Evolutionary conservation across 768 basidiomycete species (phyloP).

Genomic region (Boletus edulis): DNA sequence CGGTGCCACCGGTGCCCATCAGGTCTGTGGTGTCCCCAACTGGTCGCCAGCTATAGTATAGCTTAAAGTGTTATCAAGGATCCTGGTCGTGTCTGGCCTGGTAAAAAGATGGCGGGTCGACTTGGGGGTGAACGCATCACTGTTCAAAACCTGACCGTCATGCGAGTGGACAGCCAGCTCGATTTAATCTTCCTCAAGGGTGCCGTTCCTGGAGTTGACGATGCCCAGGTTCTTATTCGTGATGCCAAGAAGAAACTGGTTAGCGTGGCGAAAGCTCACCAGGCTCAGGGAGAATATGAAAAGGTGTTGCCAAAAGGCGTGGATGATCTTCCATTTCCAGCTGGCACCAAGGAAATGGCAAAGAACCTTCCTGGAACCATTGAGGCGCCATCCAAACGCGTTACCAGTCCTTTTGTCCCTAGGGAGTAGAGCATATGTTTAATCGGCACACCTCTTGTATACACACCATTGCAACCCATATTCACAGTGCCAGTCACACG

Average conservation of each 20-base stretch:
- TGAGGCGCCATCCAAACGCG: conserved; percentile 68
- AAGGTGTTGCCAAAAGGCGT: conserved; percentile 82
- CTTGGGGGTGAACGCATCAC: conserved; percentile 85
- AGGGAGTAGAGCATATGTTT: conserved; percentile 46
- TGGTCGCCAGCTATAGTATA: background rate
- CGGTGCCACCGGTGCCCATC: conserved; percentile 93
- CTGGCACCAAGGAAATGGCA: conserved; percentile 78
- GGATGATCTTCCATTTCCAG: conserved; percentile 86
- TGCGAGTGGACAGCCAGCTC: conserved; percentile 81
- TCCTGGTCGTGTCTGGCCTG: conserved; percentile 93
- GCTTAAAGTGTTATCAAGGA: conserved; percentile 51
- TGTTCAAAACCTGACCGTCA: conserved; percentile 82
- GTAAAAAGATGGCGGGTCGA: conserved; percentile 97
- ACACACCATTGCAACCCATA: background rate
- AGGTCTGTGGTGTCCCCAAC: conserved; percentile 49
- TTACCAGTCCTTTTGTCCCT: conserved; percentile 78
- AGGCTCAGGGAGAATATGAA: conserved; percentile 69
- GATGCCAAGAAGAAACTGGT: conserved; percentile 89
- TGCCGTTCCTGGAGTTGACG: conserved; percentile 86
- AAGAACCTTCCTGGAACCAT: conserved; percentile 61
- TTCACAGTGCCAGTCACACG: background rate
- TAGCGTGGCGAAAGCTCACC: conserved; percentile 58
- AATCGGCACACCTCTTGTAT: conserved; percentile 3
- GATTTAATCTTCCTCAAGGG: conserved; percentile 91
- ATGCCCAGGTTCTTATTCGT: conserved; percentile 78